These are phyloP conservation scores for Sambucus nigra DNA, from an alignment of 129 eudicot species.

Conservation along the genomic window DNA sequence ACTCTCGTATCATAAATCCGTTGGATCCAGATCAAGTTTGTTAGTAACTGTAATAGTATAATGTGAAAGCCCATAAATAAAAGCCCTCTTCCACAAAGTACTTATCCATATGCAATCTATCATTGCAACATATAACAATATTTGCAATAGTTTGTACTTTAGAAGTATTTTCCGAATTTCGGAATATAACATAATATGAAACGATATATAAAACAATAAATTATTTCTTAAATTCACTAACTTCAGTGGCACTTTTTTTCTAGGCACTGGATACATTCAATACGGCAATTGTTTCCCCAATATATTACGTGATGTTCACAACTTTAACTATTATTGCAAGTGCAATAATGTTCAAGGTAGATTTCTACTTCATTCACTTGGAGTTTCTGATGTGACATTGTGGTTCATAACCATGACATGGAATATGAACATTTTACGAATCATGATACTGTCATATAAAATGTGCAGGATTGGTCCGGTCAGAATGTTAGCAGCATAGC, in stretches of 20 bases:
- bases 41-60: too few relatives aligned
- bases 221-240: not conserved
- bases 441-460: not conserved
- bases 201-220: not conserved
- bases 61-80: too few relatives aligned
- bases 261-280: constrained; percentile 93
- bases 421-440: constrained; percentile 4
- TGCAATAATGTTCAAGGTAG: constrained; percentile 95
- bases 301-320: constrained; percentile 93
- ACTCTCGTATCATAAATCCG: too few relatives aligned
- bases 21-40: too few relatives aligned
- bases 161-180: too few relatives aligned
- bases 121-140: too few relatives aligned
- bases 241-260: constrained; percentile 4
- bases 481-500: constrained; percentile 63
- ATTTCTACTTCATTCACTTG: not conserved
- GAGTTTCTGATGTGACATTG: not conserved
- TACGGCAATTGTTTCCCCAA: constrained; percentile 85
- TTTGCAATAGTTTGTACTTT: too few relatives aligned
- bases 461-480: constrained; percentile 79
- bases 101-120: too few relatives aligned
- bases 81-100: too few relatives aligned
- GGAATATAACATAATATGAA: too few relatives aligned
- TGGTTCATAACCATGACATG: not conserved
- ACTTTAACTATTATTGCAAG: constrained; percentile 79